These are phyloP conservation scores for Aureobasidium sp. DNA, from an alignment of 2,329 filamentous ascomycete genomes.

Conservation along the genomic window DNA sequence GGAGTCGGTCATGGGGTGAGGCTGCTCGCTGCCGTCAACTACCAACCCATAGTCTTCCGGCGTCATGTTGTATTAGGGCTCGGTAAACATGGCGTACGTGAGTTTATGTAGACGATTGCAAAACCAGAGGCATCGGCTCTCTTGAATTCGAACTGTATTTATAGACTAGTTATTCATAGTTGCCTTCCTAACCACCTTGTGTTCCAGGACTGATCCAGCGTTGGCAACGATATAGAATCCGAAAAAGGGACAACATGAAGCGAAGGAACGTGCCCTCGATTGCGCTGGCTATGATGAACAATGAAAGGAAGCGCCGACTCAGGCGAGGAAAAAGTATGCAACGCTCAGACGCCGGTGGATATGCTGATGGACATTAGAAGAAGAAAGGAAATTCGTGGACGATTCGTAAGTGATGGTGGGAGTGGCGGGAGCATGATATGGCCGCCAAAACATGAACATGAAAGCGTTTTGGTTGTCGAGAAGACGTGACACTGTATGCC, in stretches of 20 bases:
- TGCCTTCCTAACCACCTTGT: not conserved
- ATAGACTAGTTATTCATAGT: not conserved
- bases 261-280: not conserved
- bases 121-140: not conserved
- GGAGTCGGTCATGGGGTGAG: too few species aligned
- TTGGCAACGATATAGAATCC: not conserved
- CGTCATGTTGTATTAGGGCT: too few species aligned
- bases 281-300: not conserved
- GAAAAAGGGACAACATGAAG: not conserved
- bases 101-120: not conserved
- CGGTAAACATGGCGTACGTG: too few species aligned
- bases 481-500: too few species aligned
- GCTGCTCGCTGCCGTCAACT: too few species aligned
- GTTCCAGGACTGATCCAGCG: not conserved
- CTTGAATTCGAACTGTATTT: not conserved
- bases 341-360: conserved; percentile 2
- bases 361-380: conserved; percentile 8
- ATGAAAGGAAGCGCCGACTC: not conserved
- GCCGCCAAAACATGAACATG: not conserved
- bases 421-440: not conserved
- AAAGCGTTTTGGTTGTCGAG: not conserved
- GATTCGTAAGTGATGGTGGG: not conserved
- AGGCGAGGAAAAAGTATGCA: not conserved
- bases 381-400: conserved; percentile 2
- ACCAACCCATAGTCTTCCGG: too few species aligned